Percentiles rank a stretch among this genome's conserved stretches.
Conservation (phyloP, 805 yeast species). For the Saturnispora sanitii region DNA sequence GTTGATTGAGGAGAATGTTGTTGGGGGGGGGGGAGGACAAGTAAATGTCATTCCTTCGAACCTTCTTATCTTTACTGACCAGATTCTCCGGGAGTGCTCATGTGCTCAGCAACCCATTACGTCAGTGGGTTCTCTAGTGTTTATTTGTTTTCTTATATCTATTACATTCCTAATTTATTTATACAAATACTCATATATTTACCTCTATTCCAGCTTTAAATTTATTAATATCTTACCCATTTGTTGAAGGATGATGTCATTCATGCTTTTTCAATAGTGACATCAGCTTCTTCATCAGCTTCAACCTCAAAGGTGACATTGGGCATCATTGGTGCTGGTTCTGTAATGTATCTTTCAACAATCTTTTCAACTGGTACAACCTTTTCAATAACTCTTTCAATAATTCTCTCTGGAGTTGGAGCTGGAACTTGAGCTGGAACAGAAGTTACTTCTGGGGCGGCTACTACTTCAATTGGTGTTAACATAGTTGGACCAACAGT, state of each 20-base stretch:
- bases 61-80: neutral
- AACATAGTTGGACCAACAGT: conserved; percentile 42
- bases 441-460: neutral
- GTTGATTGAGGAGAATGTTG: neutral
- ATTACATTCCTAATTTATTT: too few relatives aligned
- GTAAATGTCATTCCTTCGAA: neutral
- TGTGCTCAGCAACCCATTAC: neutral
- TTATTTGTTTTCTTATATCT: too few relatives aligned
- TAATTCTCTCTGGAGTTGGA: conserved; percentile 8
- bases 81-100: conserved; percentile 3
- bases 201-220: too few relatives aligned
- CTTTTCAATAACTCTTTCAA: conserved; percentile 11
- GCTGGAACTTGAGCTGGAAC: neutral
- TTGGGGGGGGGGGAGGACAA: neutral
- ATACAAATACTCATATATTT: too few relatives aligned
- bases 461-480: conserved; percentile 5
- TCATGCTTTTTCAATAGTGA: conserved; percentile 24
- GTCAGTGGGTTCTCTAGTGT: too few relatives aligned
- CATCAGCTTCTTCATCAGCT: conserved; percentile 24
- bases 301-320: conserved; percentile 24
- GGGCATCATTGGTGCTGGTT: conserved; percentile 12
- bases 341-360: conserved; percentile 6
- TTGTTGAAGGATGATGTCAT: neutral
- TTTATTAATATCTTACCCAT: too few relatives aligned
- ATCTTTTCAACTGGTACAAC: conserved; percentile 10